Conservation (phyloP, 148 eudicot species). For the Rheum nobile region DNA sequence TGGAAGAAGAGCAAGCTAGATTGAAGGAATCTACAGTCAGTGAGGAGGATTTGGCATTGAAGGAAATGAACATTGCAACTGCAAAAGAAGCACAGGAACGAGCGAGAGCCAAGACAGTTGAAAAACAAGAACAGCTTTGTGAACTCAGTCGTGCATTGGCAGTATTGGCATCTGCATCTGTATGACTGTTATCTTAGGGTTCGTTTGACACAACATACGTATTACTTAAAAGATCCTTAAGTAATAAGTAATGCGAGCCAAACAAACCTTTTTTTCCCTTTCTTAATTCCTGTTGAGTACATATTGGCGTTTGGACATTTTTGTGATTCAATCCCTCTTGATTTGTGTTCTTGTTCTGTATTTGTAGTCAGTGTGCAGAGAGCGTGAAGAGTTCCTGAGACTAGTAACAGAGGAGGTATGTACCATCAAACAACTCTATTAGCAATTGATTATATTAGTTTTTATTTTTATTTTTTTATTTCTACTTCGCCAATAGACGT, state of each 20-base stretch:
- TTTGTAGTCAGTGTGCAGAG: slow-evolving; percentile 79
- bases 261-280: neutral
- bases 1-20: slow-evolving; percentile 41
- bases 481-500: neutral
- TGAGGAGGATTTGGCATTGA: slow-evolving; percentile 52
- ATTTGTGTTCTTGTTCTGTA: slow-evolving; percentile 4
- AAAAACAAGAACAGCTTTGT: slow-evolving; percentile 67
- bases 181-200: slow-evolving; percentile 18
- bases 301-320: neutral
- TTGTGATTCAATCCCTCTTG: neutral
- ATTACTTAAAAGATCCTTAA: too few species aligned
- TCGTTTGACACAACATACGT: neutral
- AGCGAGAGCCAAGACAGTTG: slow-evolving; percentile 48
- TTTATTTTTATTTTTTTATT: neutral
- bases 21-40: slow-evolving; percentile 28
- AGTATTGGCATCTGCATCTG: slow-evolving; percentile 94
- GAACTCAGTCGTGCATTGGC: slow-evolving; percentile 90
- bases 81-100: slow-evolving; percentile 59
- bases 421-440: slow-evolving; percentile 4
- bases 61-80: slow-evolving; percentile 51
- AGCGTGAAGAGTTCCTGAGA: slow-evolving; percentile 85
- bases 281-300: neutral
- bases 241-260: neutral
- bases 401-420: slow-evolving; percentile 83
- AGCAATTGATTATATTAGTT: neutral